These are phyloP conservation scores for Kregervanrija fluxuum DNA, from an alignment of 805 yeast genomes.

Conservation along the genomic window DNA sequence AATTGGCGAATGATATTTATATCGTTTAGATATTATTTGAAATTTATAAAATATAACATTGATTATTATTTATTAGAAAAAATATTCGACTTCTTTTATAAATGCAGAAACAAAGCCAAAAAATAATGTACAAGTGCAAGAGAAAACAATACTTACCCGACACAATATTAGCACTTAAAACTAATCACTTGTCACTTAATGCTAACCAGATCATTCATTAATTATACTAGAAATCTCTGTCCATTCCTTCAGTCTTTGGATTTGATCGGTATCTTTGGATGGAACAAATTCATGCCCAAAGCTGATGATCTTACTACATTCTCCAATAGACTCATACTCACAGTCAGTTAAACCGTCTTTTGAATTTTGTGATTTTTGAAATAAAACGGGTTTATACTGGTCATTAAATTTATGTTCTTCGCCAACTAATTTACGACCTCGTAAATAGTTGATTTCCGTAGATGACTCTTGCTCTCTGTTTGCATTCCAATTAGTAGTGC, in stretches of 20 bases:
- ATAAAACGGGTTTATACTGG: background rate
- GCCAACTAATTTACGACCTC: conserved; percentile 11
- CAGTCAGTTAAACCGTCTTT: conserved; percentile 3
- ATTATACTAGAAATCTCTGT: conserved; percentile 1
- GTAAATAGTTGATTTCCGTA: conserved; percentile 6
- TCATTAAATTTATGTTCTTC: background rate
- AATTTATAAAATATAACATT: no score
- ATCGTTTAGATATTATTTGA: no score
- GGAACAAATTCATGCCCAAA: conserved; percentile 9
- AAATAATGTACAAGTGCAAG: no score
- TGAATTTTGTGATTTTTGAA: conserved; percentile 6
- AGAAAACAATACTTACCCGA: no score
- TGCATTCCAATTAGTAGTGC: background rate
- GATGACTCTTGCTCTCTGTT: background rate
- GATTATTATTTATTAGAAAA: no score
- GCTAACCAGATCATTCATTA: no score
- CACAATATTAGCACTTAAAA: no score
- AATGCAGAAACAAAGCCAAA: no score
- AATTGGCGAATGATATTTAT: no score
- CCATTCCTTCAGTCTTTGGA: conserved; percentile 10
- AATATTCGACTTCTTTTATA: no score
- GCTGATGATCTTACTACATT: conserved; percentile 1
- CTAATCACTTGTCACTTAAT: no score
- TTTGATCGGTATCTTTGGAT: conserved; percentile 1
- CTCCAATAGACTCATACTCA: background rate